Conservation (phyloP, 805 yeast genomes). For the Candida quercuum region DNA sequence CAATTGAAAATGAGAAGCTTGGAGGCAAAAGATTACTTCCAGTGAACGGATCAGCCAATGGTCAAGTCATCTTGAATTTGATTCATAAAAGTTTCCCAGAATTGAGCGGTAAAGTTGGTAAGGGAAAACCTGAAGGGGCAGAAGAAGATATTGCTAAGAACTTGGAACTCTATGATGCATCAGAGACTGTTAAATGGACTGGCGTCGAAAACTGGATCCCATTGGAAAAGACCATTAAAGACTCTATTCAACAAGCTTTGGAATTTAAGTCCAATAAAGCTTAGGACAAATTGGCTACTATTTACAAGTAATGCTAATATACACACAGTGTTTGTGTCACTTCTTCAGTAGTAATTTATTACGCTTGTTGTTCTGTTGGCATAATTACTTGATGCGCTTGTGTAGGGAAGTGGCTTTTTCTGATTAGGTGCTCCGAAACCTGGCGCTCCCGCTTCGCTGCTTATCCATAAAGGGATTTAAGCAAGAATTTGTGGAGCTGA, state of each 20-base stretch:
- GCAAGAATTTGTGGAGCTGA: too few species aligned
- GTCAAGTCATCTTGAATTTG: constrained; percentile 11
- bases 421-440: too few species aligned
- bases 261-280: too few species aligned
- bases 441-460: too few species aligned
- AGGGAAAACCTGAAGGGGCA: constrained; percentile 18
- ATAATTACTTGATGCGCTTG: too few species aligned
- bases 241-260: constrained; percentile 30
- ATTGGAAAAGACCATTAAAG: constrained; percentile 33
- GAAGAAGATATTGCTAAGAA: not conserved
- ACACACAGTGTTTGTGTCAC: too few species aligned
- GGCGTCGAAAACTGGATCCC: constrained; percentile 21
- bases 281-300: too few species aligned
- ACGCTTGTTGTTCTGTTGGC: too few species aligned
- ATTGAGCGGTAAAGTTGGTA: constrained; percentile 33
- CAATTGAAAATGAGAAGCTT: constrained; percentile 21
- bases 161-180: constrained; percentile 4
- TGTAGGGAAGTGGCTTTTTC: too few species aligned
- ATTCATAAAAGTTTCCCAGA: constrained; percentile 30
- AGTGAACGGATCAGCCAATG: constrained; percentile 9
- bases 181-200: constrained; percentile 1
- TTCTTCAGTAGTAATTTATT: too few species aligned
- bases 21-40: constrained; percentile 19
- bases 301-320: too few species aligned
- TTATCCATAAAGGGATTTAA: too few species aligned